These are phyloP conservation scores for Tolypocladium tundrense DNA, from an alignment of 2,329 filamentous ascomycete genomes.

Conservation along the genomic window DNA sequence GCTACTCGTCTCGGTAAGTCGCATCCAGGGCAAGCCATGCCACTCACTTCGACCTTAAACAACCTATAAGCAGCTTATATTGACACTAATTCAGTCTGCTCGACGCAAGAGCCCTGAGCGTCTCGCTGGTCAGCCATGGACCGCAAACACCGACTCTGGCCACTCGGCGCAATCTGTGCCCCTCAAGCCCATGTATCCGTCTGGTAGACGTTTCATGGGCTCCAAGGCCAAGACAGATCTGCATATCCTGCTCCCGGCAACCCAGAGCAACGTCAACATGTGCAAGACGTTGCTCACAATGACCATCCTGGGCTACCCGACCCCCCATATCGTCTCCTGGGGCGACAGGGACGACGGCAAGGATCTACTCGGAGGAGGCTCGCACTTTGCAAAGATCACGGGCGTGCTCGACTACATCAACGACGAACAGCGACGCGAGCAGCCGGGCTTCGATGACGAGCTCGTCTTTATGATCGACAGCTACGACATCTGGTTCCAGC, in stretches of 20 bases:
- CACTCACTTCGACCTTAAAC: background rate
- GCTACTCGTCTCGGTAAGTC: conserved; percentile 4
- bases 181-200: background rate
- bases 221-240: conserved; percentile 3
- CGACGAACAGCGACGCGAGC: conserved; percentile 7
- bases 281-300: conserved; percentile 22
- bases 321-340: conserved; percentile 17
- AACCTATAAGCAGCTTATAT: no score
- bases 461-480: conserved; percentile 19
- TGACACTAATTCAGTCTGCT: background rate
- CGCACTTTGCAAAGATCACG: conserved; percentile 19
- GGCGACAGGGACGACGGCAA: conserved; percentile 8
- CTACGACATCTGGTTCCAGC: conserved; percentile 23
- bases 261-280: conserved; percentile 12
- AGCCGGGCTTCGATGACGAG: conserved; percentile 15
- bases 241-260: conserved; percentile 17
- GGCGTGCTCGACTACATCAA: conserved; percentile 15
- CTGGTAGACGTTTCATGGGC: background rate
- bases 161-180: background rate
- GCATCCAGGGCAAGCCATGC: background rate
- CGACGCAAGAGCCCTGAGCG: background rate
- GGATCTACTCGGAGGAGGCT: conserved; percentile 13
- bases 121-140: background rate
- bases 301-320: conserved; percentile 16
- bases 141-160: background rate